Evolutionary conservation across 768 basidiomycete species (phyloP).

Genomic region (Suillus spraguei): DNA sequence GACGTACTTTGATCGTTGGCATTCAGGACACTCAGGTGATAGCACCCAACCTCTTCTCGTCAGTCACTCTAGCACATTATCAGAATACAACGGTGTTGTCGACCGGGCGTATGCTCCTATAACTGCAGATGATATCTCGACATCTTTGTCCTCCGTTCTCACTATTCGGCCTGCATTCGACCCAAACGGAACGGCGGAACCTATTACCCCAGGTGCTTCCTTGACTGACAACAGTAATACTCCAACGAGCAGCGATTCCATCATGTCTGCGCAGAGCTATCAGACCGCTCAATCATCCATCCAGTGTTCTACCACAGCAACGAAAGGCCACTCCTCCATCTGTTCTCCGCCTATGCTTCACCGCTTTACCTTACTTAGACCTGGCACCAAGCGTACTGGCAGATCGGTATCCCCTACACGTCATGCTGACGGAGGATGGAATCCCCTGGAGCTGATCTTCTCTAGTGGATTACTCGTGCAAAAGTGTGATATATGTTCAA

Average conservation of each 20-base stretch:
- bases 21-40: slow-evolving; percentile 37
- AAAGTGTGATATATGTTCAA: slow-evolving; percentile 82
- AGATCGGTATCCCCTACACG: slow-evolving; percentile 32
- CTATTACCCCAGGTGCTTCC: slow-evolving; percentile 40
- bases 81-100: slow-evolving; percentile 73
- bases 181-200: slow-evolving; percentile 47
- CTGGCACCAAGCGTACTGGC: slow-evolving; percentile 61
- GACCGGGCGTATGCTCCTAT: slow-evolving; percentile 51
- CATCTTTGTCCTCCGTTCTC: slow-evolving; percentile 71
- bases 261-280: slow-evolving; percentile 62
- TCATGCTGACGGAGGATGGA: slow-evolving; percentile 54
- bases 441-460: slow-evolving; percentile 79
- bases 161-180: slow-evolving; percentile 64
- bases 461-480: slow-evolving; percentile 68
- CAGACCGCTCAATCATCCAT: slow-evolving; percentile 58
- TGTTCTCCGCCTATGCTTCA: slow-evolving; percentile 64
- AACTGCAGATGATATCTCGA: slow-evolving; percentile 42
- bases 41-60: slow-evolving; percentile 61
- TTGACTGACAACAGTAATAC: slow-evolving; percentile 35
- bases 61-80: slow-evolving; percentile 43
- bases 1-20: slow-evolving; percentile 10
- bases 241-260: slow-evolving; percentile 46
- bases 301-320: slow-evolving; percentile 63
- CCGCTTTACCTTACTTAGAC: slow-evolving; percentile 86
- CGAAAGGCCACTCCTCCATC: slow-evolving; percentile 77